Base-by-base conservation (phyloP, 176 grass and related monocot genomes). In the Triticum turgidum region DNA sequence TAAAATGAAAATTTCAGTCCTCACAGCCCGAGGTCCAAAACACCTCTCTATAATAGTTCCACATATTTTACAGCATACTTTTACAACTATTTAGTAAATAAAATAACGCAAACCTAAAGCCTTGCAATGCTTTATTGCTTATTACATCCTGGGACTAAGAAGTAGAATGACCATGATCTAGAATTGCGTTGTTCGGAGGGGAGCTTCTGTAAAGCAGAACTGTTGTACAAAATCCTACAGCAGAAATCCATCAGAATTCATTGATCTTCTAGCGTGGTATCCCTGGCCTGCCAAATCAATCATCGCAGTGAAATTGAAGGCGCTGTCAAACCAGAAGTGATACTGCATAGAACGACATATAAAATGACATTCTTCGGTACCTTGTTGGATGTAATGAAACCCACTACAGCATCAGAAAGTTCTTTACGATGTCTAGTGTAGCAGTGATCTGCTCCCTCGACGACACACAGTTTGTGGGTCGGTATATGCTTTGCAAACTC, bases 381-480 rank as follows among this genome's bases (percentile, higher is more conserved):
- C 89, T 87, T 47, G 25, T 35, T 84, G 45, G 69, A 82, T 77
- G 64, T 92, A 39, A 95, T 76, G 64, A 78, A 91, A 70, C 89
- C 91, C 42, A 92, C 65, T 3, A 98, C 86, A 25, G 85, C 85
- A 61, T 76, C 89, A 41, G 83, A 80, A 71, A 95, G 78, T 67
- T 91, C 91, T 77, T 82, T 81, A 54, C 88, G 93, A 85, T 95
- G 96, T 74, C 81, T 73, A 67, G 89, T 92, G 80, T 95, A 93
- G 86, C 86, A 89, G 88, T 98, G 96, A 83, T 95, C 82, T 91
- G 96, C 93, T 64, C 93, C 93, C 67, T 98, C 87, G 32, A 95
- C 72, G 86, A 98, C 83, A 80, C 64, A 59, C 70, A 95, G 64
- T 11, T 98, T 95, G 81, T 95, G 95, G 80, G 91, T 93, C 4